Percentiles rank a stretch among this genome's conserved stretches.
Evolutionary conservation across 306 rosid genomes (phyloP).

Genomic region (Medicago arabica): DNA sequence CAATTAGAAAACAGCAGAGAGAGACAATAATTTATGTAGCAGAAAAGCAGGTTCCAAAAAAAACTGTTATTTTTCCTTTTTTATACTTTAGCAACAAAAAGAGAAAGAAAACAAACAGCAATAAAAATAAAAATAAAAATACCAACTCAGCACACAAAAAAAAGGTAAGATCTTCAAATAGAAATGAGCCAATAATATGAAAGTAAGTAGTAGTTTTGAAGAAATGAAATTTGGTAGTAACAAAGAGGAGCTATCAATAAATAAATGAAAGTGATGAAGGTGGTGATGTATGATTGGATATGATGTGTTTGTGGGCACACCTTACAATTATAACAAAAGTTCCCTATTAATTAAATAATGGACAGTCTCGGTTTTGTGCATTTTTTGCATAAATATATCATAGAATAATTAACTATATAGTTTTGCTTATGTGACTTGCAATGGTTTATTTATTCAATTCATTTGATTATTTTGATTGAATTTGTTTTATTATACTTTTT

Average conservation of each 20-base stretch:
- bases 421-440: neutral
- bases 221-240: slow-evolving; percentile 44
- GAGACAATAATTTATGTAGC: slow-evolving; percentile 46
- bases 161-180: slow-evolving; percentile 37
- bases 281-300: slow-evolving; percentile 72
- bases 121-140: slow-evolving; percentile 39
- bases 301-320: slow-evolving; percentile 56
- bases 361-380: slow-evolving; percentile 32
- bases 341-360: slow-evolving; percentile 44
- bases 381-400: slow-evolving; percentile 13
- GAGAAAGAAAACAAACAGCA: no score
- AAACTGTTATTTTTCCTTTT: slow-evolving; percentile 47
- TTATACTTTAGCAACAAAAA: slow-evolving; percentile 34
- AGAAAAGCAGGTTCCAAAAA: slow-evolving; percentile 26
- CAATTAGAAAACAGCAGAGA: slow-evolving; percentile 46
- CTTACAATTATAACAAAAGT: slow-evolving; percentile 52
- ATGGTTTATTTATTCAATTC: slow-evolving; percentile 24
- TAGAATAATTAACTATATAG: slow-evolving; percentile 7
- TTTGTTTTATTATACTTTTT: neutral
- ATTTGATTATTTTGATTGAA: neutral
- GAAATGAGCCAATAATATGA: slow-evolving; percentile 40
- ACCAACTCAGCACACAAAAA: slow-evolving; percentile 29
- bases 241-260: slow-evolving; percentile 22
- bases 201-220: slow-evolving; percentile 46
- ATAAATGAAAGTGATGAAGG: slow-evolving; percentile 47